A percentile compares a stretch with the other conserved stretches of the same genome.
Conservation (phyloP, 2,329 filamentous ascomycete genomes). For the Pseudogymnoascus sp. region DNA sequence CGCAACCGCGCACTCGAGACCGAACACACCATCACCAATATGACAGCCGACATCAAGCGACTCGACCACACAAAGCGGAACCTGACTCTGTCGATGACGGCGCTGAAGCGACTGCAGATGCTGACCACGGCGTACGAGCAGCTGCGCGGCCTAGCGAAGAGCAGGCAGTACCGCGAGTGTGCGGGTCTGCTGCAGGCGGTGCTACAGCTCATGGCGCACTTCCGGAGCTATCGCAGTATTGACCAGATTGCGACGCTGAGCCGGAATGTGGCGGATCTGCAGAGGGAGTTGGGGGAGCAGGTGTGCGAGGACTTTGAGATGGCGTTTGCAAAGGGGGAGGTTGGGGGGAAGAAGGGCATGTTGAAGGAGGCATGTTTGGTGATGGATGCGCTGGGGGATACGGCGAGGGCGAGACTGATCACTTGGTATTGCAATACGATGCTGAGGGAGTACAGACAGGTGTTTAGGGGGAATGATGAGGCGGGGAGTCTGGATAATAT, state of each 20-base stretch:
- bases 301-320: conserved; percentile 99
- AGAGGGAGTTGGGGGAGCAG: conserved; percentile 87
- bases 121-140: conserved; percentile 98
- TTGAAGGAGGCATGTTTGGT: conserved; percentile 84
- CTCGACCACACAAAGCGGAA: conserved; percentile 95
- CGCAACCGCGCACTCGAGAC: conserved; percentile 83
- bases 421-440: conserved; percentile 99
- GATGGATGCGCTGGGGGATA: conserved; percentile 88
- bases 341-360: conserved; percentile 58
- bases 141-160: conserved; percentile 71
- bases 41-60: conserved; percentile 98
- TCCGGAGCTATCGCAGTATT: conserved; percentile 95
- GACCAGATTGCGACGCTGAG: conserved; percentile 94
- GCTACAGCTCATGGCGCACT: conserved; percentile 95
- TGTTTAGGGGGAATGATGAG: conserved; percentile 94
- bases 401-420: conserved; percentile 70
- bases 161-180: conserved; percentile 88
- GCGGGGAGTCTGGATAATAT: conserved; percentile 96
- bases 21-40: conserved; percentile 91
- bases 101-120: conserved; percentile 95
- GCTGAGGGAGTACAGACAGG: conserved; percentile 86
- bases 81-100: conserved; percentile 94
- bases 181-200: conserved; percentile 90
- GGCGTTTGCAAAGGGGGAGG: conserved; percentile 82
- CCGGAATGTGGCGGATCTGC: conserved; percentile 85